A percentile compares a stretch with the other conserved stretches of the same genome.
phyloP scores from a whole-genome alignment of 2,329 filamentous ascomycete genomes.

The Delphinella strobiligena region DNA sequence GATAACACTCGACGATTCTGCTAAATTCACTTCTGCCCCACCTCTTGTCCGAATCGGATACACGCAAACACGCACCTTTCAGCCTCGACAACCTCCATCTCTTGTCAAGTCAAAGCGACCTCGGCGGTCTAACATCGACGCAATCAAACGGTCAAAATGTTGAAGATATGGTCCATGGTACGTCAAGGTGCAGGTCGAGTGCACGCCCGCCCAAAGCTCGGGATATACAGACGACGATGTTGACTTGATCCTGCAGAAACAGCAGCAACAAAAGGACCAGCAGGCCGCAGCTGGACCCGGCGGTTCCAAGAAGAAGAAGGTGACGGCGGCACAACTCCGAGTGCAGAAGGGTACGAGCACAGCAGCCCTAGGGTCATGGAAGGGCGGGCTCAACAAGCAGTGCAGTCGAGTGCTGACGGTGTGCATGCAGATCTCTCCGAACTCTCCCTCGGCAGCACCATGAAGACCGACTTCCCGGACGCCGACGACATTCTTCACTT shows the following conservation, averaged over 20 bases:
- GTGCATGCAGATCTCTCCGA: conserved; percentile 62
- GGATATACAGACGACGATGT: conserved; percentile 2
- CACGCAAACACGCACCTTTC: too few relatives aligned
- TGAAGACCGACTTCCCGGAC: conserved; percentile 71
- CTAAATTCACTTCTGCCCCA: too few relatives aligned
- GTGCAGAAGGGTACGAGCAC: conserved; percentile 72
- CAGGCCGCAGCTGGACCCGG: conserved; percentile 58
- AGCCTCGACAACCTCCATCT: too few relatives aligned
- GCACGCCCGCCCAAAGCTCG: conserved; percentile 3
- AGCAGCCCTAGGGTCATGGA: not conserved
- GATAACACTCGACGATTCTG: too few relatives aligned
- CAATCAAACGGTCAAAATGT: conserved; percentile 51
- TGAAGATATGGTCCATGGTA: conserved; percentile 99
- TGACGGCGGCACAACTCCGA: conserved; percentile 87
- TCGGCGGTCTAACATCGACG: conserved; percentile 5
- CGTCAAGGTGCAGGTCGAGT: too few relatives aligned
- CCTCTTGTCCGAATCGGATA: too few relatives aligned
- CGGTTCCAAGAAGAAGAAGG: conserved; percentile 85
- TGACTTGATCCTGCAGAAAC: conserved; percentile 30
- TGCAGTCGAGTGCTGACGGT: not conserved
- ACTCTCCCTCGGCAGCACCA: conserved; percentile 64
- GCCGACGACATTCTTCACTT: conserved; percentile 81
- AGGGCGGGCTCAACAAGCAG: not conserved
- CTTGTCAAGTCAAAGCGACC: not conserved
- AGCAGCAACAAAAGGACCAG: conserved; percentile 91